Evolutionary conservation across 2,329 filamentous ascomycete genomes (phyloP), one percentile per base, ranked within the genome.

Genomic region (Colletotrichum sp.): DNA sequence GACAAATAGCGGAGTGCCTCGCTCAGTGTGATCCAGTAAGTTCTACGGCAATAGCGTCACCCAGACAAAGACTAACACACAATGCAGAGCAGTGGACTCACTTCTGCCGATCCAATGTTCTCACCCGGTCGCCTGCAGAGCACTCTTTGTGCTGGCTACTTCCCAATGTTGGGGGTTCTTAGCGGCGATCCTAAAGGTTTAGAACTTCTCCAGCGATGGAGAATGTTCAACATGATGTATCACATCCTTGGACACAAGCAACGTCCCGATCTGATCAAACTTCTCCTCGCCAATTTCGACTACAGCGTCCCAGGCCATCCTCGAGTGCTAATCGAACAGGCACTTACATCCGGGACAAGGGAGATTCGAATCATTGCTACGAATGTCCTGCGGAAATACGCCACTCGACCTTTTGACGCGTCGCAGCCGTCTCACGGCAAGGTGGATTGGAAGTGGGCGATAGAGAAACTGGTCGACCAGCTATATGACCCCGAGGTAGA

Each of bases 221-320:
- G 96, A 80, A 98, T 99, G 90, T 96, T 98, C 86, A 99, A 99
- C 85, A 99, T 99, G 95, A 98, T 99, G 89, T 99, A 99, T 83
- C 97, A 99, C 84, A 98, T 99, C 77, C 91, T 98, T 74, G 96
- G 99, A 82, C 89, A 98, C 60, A 95, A 95, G 80, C 94, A 97
- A 84, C 94, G 97, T 4, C 95, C 96, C 62, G 97, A 99, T 83
- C 88, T 99, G 75, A 95, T 99, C 82, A 95, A 96, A 82, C 90
- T 96, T 12, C 90, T 99, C 36, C 89, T 99, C 10, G 94, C 94
- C 65, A 97, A 96, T 81, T 96, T 99, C 85, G 96, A 99, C 85
- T 99, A 98, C 82, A 94, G 93, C 24, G 88, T 98, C 28, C 93
- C 94, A 78, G 96, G 96, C 2, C 97, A 99, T 83, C 94, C 98